These are phyloP conservation scores for Rubroshorea leprosula DNA, from an alignment of 345 rosid species.

Conservation along the genomic window DNA sequence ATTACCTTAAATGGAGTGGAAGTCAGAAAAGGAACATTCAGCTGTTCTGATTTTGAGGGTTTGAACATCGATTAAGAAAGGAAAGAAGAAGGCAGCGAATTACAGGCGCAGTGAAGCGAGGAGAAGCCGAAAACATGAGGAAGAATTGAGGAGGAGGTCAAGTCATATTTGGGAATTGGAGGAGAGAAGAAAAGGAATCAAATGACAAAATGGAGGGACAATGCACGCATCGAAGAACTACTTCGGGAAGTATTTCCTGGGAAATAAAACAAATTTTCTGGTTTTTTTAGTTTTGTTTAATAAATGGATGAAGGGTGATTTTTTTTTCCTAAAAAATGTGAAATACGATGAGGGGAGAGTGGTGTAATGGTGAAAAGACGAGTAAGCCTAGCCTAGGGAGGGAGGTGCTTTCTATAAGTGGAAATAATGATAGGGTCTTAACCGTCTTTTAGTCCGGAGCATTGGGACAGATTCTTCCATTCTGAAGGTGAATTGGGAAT, in stretches of 20 bases:
- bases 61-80: no score
- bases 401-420: not conserved
- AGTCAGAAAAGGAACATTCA: slow-evolving; percentile 7
- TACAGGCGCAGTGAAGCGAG: not conserved
- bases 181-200: not conserved
- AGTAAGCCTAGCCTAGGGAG: not conserved
- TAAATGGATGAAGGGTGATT: not conserved
- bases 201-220: no score
- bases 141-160: not conserved
- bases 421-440: not conserved
- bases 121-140: not conserved
- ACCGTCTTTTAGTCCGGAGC: not conserved
- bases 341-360: not conserved
- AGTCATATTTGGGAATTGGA: not conserved
- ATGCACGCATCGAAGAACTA: no score
- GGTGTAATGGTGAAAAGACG: not conserved
- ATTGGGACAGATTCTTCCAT: not conserved
- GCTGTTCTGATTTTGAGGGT: no score
- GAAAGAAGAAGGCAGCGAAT: no score
- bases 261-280: not conserved
- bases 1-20: slow-evolving; percentile 15
- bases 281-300: not conserved
- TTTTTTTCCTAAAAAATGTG: not conserved
- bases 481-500: no score
- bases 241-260: not conserved